Evolutionary conservation across 495 filamentous ascomycete species (phyloP), one percentile per base, ranked within the genome.

Genomic region (Daldinia childiae): DNA sequence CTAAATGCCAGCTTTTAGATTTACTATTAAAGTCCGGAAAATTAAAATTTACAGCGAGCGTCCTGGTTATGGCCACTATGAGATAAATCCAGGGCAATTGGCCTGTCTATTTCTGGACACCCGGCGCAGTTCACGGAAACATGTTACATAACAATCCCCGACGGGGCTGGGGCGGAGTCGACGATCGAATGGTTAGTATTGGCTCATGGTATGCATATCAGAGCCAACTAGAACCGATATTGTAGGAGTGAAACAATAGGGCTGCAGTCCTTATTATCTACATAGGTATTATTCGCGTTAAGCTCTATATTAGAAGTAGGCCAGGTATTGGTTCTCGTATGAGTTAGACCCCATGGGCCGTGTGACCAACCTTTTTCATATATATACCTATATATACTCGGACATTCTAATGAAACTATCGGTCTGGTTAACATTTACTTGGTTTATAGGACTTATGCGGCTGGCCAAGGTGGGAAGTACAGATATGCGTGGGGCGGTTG

Each of bases 151-250:
- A n/a, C 62, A 56, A 24, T 12, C 26, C n/a, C 27, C 39, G 36
- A 30, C 50, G 2, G 39, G 56, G 43, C 19, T 56, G 51, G 30
- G 54, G 63, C 63, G 63, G 19, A 58, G 63, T 57, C 27, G 27
- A 41, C 29, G 52, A 58, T 65, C 54, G 19, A 4, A 21, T 12
- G 19, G 19, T 14, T 39, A 12, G 34, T 12, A 27, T 54, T 54
- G 50, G 24, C 24, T 11, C 12, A 12, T 39, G 7, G 0, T 39
- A 38, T 24, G 43, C 43, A 27, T 4, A 12, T 26, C n/a, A 4
- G 19, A 39, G 0, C 21, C 8, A 29, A 52, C 43, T 4, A 9
- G 0, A 58, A 4, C 41, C 57, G 39, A 39, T 51, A 19, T 24
- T 5, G 8, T 24, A 24, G 8, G 3, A 24, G 9, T 48, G 43